phyloP scores from a whole-genome alignment of 2,329 filamentous ascomycete species.

The Teratosphaeria viscida region DNA sequence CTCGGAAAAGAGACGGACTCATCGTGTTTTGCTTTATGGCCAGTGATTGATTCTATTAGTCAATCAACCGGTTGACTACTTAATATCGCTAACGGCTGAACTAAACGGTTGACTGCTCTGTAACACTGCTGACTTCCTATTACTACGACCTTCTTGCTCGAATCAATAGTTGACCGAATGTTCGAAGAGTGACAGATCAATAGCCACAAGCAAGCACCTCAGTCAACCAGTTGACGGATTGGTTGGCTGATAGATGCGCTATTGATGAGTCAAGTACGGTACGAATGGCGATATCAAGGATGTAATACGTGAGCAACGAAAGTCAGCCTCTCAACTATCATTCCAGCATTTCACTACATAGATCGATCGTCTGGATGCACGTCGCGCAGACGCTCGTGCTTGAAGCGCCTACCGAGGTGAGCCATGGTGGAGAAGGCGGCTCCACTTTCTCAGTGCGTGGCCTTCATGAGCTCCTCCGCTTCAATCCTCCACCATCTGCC shows the following conservation, averaged over 20 bases:
- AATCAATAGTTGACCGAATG: no score
- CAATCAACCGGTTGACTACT: background rate
- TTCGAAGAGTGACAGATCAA: no score
- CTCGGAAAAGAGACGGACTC: background rate
- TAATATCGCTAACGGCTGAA: background rate
- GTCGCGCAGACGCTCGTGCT: background rate
- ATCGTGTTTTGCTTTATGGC: background rate
- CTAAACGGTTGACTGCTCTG: background rate
- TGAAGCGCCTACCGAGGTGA: background rate
- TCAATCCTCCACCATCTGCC: background rate
- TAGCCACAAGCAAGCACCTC: no score
- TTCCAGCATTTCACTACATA: background rate
- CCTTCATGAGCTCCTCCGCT: background rate
- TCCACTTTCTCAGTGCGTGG: background rate
- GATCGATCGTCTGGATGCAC: background rate
- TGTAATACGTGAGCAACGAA: background rate
- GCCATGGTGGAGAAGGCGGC: background rate
- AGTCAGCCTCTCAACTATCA: background rate
- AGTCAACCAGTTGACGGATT: background rate
- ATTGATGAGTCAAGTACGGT: background rate
- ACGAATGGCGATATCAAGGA: background rate
- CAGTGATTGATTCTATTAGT: background rate
- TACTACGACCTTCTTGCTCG: no score
- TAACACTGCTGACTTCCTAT: background rate
- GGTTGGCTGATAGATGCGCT: background rate